These are phyloP conservation scores for Tolypocladium amazonense DNA, from an alignment of 2,329 filamentous ascomycete species.

Conservation along the genomic window DNA sequence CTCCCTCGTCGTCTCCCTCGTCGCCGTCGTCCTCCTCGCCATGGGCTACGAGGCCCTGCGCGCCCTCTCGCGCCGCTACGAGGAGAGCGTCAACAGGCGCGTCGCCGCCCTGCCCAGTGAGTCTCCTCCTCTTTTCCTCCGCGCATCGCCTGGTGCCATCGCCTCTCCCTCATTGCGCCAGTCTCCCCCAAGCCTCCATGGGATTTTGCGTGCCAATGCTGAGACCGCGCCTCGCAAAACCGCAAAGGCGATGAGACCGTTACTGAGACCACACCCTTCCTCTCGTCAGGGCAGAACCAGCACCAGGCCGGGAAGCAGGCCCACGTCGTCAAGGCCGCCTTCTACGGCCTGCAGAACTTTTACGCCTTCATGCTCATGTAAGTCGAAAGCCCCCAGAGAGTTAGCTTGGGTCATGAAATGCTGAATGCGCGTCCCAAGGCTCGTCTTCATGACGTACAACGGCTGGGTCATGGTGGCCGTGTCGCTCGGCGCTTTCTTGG, in stretches of 20 bases:
- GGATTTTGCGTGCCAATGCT: constrained; percentile 16
- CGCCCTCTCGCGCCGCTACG: constrained; percentile 66
- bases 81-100: constrained; percentile 41
- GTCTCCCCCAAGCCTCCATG: neutral
- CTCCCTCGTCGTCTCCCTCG: constrained; percentile 70
- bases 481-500: constrained; percentile 76
- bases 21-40: constrained; percentile 71
- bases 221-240: constrained; percentile 12
- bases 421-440: constrained; percentile 40
- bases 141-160: neutral
- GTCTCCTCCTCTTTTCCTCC: constrained; percentile 14
- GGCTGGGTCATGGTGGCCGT: constrained; percentile 95
- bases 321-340: constrained; percentile 65
- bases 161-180: neutral
- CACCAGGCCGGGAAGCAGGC: constrained; percentile 52
- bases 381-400: constrained; percentile 24
- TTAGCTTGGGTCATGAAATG: neutral
- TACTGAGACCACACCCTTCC: constrained; percentile 54
- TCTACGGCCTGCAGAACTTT: constrained; percentile 93
- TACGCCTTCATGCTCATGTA: constrained; percentile 99
- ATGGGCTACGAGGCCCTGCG: constrained; percentile 92
- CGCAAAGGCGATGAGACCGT: constrained; percentile 24
- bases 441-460: constrained; percentile 99
- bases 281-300: constrained; percentile 64
- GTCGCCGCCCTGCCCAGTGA: constrained; percentile 43